These are phyloP conservation scores for Senna siamea DNA, from an alignment of 306 rosid genomes.

Conservation along the genomic window DNA sequence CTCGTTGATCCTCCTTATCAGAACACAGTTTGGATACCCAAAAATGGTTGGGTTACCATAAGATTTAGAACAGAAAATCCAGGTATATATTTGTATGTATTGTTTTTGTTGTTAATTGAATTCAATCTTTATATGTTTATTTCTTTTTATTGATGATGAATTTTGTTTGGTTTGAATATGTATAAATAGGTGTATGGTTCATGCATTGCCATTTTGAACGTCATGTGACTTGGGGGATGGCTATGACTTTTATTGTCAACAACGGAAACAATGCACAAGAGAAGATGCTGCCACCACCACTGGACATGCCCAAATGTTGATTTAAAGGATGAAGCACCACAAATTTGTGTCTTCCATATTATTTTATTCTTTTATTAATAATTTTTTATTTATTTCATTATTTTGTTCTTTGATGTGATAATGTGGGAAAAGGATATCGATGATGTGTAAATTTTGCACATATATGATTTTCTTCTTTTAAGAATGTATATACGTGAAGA, in stretches of 20 bases:
- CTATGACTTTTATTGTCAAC: conserved; percentile 55
- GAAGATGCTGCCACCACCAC: conserved; percentile 49
- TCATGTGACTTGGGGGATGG: conserved; percentile 63
- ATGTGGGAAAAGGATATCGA: too few species aligned
- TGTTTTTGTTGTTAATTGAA: too few species aligned
- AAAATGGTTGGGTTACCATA: conserved; percentile 51
- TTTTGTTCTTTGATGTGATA: too few species aligned
- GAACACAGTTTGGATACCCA: conserved; percentile 54
- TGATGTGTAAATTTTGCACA: too few species aligned
- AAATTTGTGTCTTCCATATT: too few species aligned
- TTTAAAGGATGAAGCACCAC: background rate
- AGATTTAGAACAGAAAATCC: conserved; percentile 48
- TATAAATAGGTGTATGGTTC: conserved; percentile 55
- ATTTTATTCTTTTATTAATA: too few species aligned
- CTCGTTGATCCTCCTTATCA: conserved; percentile 58
- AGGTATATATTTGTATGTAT: conserved; percentile 12
- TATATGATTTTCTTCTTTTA: too few species aligned
- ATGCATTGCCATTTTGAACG: conserved; percentile 63
- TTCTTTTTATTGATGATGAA: too few species aligned
- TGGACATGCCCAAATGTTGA: conserved; percentile 58
- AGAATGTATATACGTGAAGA: too few species aligned
- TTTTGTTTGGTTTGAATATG: background rate
- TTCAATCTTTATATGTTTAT: too few species aligned
- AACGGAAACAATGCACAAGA: conserved; percentile 43
- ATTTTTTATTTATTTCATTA: too few species aligned